Evolutionary conservation across 345 rosid species (phyloP), one percentile per base, ranked within the genome.

Genomic region (Bretschneidera sinensis): DNA sequence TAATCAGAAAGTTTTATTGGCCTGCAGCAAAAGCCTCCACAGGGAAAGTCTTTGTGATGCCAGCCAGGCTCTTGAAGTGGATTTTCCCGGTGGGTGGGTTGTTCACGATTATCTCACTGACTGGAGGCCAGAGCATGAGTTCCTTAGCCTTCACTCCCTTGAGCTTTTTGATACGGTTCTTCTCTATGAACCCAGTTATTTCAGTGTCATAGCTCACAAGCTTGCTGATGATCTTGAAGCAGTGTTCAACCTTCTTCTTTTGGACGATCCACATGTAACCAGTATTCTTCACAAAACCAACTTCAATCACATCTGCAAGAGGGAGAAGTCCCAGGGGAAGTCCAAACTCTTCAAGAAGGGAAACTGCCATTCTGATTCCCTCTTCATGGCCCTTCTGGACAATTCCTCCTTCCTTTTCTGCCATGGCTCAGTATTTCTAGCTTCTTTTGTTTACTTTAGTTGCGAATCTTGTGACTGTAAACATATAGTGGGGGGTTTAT

Each of bases 81-180:
- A 85, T 65, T 75, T 81, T 82, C 16, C 68, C 75, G 0, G 73
- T 48, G 0, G 71, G 45, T 21, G 65, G 68, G 17, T 74, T 83
- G 14, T 76, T 78, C 6, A 73, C 54, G 10, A 54, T 73, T 73
- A 83, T 83, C 22, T 83, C 86, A 19, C 65, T 58, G 17, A 85
- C 77, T 0, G 79, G 68, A 8, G 84, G 66, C 88, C 88, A 83
- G 6, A 83, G 48, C 65, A 80, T 66, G 48, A 85, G 72, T 71
- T 85, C 91, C 71, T 85, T 78, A 31, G 86, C 76, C 86, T 85
- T 83, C 16, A 85, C 86, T 31, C 85, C 89, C 71, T 77, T 79
- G 43, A 81, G 84, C 68, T 79, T 75, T 72, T 75, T 77, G 68
- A 79, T 77, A 62, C 51, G 52, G 59, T 71, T 77, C 71, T 71